Conservation (phyloP, 352 stramenopile species). For the Pythium monospermum region DNA sequence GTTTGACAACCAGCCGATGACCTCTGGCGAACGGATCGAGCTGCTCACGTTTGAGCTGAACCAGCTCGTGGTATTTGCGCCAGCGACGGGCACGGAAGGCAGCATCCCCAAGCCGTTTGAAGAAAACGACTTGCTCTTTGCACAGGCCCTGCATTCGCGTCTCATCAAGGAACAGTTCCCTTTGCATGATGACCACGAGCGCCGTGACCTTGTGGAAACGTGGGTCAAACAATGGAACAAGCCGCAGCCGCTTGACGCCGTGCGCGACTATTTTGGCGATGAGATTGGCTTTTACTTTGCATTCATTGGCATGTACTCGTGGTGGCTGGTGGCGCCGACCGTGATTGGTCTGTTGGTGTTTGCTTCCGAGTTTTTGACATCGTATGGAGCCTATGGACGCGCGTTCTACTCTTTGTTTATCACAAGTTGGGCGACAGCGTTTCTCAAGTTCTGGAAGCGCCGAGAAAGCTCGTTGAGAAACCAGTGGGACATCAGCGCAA, state of each 20-base stretch:
- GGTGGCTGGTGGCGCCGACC: conserved; percentile 90
- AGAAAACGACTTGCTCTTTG: conserved; percentile 61
- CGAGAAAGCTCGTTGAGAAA: conserved; percentile 80
- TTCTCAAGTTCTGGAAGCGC: conserved; percentile 92
- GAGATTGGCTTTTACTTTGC: conserved; percentile 98
- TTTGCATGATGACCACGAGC: conserved; percentile 70
- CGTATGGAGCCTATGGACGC: conserved; percentile 53
- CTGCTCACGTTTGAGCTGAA: conserved; percentile 68
- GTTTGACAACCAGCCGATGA: conserved; percentile 37
- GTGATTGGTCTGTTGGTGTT: conserved; percentile 87
- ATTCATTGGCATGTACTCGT: conserved; percentile 95
- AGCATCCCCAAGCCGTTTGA: conserved; percentile 54
- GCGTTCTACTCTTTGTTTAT: conserved; percentile 87
- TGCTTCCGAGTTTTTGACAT: conserved; percentile 61
- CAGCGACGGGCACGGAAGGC: conserved; percentile 12
- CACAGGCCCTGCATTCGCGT: conserved; percentile 60
- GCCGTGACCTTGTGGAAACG: conserved; percentile 48
- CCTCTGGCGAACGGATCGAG: conserved; percentile 71
- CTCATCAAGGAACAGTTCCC: conserved; percentile 70
- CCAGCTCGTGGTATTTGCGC: conserved; percentile 38
- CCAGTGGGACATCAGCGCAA: conserved; percentile 68
- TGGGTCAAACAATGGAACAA: conserved; percentile 76
- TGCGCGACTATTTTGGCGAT: conserved; percentile 79
- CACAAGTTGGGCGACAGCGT: conserved; percentile 86
- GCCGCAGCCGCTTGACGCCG: conserved; percentile 45